These are phyloP conservation scores for Cladosporium sp. DNA, from an alignment of 2,329 filamentous ascomycete species.

Conservation along the genomic window DNA sequence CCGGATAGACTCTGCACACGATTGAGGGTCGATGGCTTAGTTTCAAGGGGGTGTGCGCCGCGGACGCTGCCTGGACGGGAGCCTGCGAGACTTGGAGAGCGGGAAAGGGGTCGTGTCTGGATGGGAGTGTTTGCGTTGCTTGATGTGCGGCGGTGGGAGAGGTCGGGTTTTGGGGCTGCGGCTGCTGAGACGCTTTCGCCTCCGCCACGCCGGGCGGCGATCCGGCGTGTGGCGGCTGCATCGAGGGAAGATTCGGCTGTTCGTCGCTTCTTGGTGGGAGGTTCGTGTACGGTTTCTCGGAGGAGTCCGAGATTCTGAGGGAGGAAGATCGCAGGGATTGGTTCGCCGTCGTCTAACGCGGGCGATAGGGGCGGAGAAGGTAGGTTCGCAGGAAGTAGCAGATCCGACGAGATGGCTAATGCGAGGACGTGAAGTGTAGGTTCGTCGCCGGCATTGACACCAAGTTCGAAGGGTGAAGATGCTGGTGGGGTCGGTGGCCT, in stretches of 20 bases:
- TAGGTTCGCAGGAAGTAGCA: conserved; percentile 29
- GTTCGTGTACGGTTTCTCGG: conserved; percentile 27
- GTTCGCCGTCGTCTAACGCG: conserved; percentile 1
- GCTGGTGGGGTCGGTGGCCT: conserved; percentile 38
- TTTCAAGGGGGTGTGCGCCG: conserved; percentile 23
- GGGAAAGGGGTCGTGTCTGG: conserved; percentile 30
- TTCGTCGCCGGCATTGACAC: neutral
- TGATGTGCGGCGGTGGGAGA: conserved; percentile 35
- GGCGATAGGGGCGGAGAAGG: conserved; percentile 33
- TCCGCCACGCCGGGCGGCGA: conserved; percentile 44
- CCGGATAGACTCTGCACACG: conserved; percentile 29
- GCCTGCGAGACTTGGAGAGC: conserved; percentile 34
- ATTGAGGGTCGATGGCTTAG: conserved; percentile 27
- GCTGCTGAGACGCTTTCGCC: conserved; percentile 47
- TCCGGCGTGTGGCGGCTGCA: conserved; percentile 46
- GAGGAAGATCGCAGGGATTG: conserved; percentile 28
- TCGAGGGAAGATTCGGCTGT: conserved; percentile 48
- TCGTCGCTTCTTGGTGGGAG: conserved; percentile 43
- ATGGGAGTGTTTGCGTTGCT: conserved; percentile 26
- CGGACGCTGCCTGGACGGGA: conserved; percentile 24
- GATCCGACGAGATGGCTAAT: conserved; percentile 46
- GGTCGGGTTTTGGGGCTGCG: conserved; percentile 36
- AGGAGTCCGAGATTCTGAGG: conserved; percentile 14
- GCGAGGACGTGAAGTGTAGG: conserved; percentile 39
- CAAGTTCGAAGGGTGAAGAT: conserved; percentile 28